Evolutionary conservation across 225 moss, liverwort and hornwort species (phyloP), one percentile per base, ranked within the genome.

Genomic region (Polytrichum commune): DNA sequence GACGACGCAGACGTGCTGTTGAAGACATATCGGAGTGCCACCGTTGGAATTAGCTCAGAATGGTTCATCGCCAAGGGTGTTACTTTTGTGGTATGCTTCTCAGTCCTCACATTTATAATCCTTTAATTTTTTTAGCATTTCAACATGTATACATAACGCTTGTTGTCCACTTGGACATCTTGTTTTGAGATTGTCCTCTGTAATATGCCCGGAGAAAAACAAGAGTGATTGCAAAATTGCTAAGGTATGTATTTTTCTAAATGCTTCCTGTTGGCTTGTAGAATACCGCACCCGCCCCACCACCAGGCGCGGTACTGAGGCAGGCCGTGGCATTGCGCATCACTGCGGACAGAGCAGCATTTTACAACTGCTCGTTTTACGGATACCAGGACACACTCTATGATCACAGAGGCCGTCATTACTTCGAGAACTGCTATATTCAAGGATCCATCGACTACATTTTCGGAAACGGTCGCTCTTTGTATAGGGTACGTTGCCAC

Each of bases 381-480:
- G 88, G 88, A 9, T 82, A 80, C 20, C 88, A 88, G 27, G 88
- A 88, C 19, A 88, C 88, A 0, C 85, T 88, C 0, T 88, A 88
- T 18, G 88, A 88, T 7, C 88, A 88, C 25, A 68, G 85, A 67
- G 88, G 88, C 0, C 76, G 88, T 0, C 88, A 88, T 55, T 88
- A 88, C 66, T 88, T 85, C 62, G 82, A 85, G 53, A 75, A 81
- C 60, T 88, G 88, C 55, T 72, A 13, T n/a, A 85, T 88, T 4
- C 88, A 88, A 38, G 88, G 88, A 18, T 83, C 85, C 57, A 88
- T 88, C 8, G 88, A 88, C 58, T 88, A 83, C 70, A 83, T 88
- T 32, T 88, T 88, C 55, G 88, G 88, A 33, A 85, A 88, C n/a
- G 88, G 85, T 53, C 80, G 88, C 18, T 83, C 88, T 23, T 71